Percentiles rank a stretch among this genome's conserved stretches.
Evolutionary conservation across 2,329 filamentous ascomycete genomes (phyloP).

Genomic region (Xylariaceae sp.): DNA sequence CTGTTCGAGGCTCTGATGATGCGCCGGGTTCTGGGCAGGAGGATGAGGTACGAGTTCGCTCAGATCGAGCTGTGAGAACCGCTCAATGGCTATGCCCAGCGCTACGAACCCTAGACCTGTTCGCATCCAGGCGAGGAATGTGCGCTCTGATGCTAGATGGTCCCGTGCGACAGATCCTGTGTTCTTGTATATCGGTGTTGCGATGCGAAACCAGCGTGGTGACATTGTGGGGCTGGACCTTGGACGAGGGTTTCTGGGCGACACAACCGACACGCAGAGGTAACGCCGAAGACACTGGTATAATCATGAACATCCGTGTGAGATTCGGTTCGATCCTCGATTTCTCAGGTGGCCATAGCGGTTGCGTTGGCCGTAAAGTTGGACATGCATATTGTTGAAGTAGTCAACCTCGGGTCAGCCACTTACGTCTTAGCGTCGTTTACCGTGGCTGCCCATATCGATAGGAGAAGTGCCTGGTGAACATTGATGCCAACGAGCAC

Average conservation of each 20-base stretch:
- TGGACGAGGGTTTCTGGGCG: neutral
- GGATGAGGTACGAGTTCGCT: slow-evolving; percentile 25
- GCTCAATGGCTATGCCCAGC: slow-evolving; percentile 47
- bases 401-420: too few species aligned
- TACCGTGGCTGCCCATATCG: too few species aligned
- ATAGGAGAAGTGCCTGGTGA: too few species aligned
- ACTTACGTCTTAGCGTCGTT: too few species aligned
- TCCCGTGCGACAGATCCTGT: slow-evolving; percentile 50
- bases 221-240: neutral
- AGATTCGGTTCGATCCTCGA: too few species aligned
- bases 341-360: too few species aligned
- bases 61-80: slow-evolving; percentile 45
- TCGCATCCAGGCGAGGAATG: slow-evolving; percentile 51
- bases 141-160: slow-evolving; percentile 53
- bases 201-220: slow-evolving; percentile 14
- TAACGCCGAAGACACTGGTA: too few species aligned
- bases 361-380: too few species aligned
- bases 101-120: slow-evolving; percentile 52
- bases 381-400: too few species aligned
- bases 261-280: too few species aligned
- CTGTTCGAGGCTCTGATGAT: slow-evolving; percentile 12
- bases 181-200: slow-evolving; percentile 38
- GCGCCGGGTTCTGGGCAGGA: slow-evolving; percentile 16
- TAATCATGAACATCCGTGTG: too few species aligned
- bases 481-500: too few species aligned